Base-by-base conservation (phyloP, 352 stramenopile species). In the Globisporangium nagaii region DNA sequence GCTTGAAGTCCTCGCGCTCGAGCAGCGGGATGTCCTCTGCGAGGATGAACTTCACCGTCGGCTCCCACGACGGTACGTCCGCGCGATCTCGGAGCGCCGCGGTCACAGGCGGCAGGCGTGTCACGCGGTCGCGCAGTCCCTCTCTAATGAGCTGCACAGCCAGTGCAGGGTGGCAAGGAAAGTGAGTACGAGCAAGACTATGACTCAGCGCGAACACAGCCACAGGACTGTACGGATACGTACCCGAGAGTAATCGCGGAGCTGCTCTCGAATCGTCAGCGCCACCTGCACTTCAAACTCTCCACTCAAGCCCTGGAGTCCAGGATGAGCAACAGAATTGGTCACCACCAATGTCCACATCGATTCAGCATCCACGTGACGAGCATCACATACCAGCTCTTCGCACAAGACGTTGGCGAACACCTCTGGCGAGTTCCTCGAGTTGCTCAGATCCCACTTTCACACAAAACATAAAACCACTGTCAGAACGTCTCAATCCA, bases 281-380 rank as follows among this genome's bases (percentile, higher is more conserved):
- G 82, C 79, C 28, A 92, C 71, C 60, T 90, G 76, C 1, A 77
- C 79, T 63, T 90, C 76, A 49, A 92, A 92, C 43, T 92, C 77
- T 19, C 82, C 82, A 61, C 70, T 84, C 35, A 92, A 67, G 24
- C 82, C 82, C 80, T 90, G 31, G 13, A 2, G 20, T n/a, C n/a
- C n/a, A n/a, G n/a, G n/a, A n/a, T n/a, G n/a, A 28, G 25, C 11
- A 20, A n/a, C 6, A 31, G 9, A 47, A n/a, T n/a, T n/a, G n/a
- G n/a, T n/a, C n/a, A n/a, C n/a, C n/a, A n/a, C n/a, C n/a, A n/a
- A n/a, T n/a, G n/a, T n/a, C n/a, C n/a, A n/a, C n/a, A n/a, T n/a
- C n/a, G n/a, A n/a, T n/a, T n/a, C n/a, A n/a, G n/a, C n/a, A n/a
- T n/a, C n/a, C n/a, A n/a, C n/a, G n/a, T n/a, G n/a, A n/a, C n/a